Percentiles rank a stretch among this genome's conserved stretches.
These are phyloP conservation scores for Chaetomiaceae sp. DNA, from an alignment of 2,329 filamentous ascomycete species.

Conservation along the genomic window DNA sequence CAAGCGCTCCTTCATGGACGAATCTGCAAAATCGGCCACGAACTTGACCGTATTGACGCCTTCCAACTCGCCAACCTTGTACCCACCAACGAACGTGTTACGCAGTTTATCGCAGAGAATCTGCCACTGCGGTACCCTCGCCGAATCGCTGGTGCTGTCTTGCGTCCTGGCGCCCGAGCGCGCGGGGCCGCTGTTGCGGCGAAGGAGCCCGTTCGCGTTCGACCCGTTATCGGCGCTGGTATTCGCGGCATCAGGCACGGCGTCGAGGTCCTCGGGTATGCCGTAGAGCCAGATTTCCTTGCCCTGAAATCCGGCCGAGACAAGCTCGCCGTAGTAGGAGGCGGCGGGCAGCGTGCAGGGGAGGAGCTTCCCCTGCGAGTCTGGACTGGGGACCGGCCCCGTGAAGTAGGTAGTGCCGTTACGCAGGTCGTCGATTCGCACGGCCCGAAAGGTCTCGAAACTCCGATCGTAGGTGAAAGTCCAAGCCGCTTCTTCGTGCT, in stretches of 20 bases:
- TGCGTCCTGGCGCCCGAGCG: conserved; percentile 34
- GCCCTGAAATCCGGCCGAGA: conserved; percentile 66
- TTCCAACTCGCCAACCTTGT: conserved; percentile 56
- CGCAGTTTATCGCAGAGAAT: conserved; percentile 60
- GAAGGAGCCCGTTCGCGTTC: conserved; percentile 26
- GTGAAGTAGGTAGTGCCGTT: conserved; percentile 77
- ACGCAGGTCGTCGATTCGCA: conserved; percentile 66
- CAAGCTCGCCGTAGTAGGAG: conserved; percentile 63
- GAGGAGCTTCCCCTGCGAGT: conserved; percentile 51
- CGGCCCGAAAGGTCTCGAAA: conserved; percentile 71
- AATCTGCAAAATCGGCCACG: conserved; percentile 52
- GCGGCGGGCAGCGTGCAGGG: conserved; percentile 65
- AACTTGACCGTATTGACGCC: conserved; percentile 66
- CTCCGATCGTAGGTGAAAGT: conserved; percentile 71
- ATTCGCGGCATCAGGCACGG: conserved; percentile 42
- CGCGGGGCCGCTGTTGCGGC: conserved; percentile 37
- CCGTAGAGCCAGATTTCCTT: conserved; percentile 75
- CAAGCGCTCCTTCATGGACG: conserved; percentile 49
- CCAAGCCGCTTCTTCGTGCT: conserved; percentile 63
- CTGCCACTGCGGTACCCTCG: conserved; percentile 59
- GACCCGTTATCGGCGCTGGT: conserved; percentile 26
- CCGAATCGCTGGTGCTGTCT: conserved; percentile 29
- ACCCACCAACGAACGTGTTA: conserved; percentile 65
- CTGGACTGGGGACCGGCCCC: conserved; percentile 53
- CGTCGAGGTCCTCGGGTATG: conserved; percentile 65